Evolutionary conservation across 2,329 filamentous ascomycete species (phyloP), one percentile per base, ranked within the genome.

Genomic region (Diaporthe citrichinensis): DNA sequence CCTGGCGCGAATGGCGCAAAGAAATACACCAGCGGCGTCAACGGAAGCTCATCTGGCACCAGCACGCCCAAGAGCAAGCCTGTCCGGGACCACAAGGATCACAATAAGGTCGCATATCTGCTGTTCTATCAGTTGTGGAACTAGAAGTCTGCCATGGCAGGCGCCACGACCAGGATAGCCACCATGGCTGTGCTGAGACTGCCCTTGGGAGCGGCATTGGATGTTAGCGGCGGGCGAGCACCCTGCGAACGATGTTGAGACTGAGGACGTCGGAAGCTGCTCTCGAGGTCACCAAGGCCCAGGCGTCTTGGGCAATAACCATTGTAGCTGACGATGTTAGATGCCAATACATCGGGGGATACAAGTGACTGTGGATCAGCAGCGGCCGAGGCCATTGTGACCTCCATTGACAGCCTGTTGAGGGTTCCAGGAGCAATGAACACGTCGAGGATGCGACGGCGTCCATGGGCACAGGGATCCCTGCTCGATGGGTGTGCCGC

Each of bases 91-190:
- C 90, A 86, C 78, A 90, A 94, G 82, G 95, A 95, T 84, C 96
- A 98, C 84, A 98, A 96, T 88, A 98, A 98, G 88, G 96, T 98
- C 75, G 97, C 97, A 5, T 99, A 99, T 85, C 91, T 99, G 79
- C 86, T 99, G 81, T 98, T 99, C 86, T 99, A 99, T 84, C 94
- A 98, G 86, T 41, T 73, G 41, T 71, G 72, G 57, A 74, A 73
- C 39, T 77, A 77, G 58, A 49, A 28, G 31, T 41, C 34, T 39
- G 41, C 39, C 49, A 25, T 36, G 49, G 68, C 31, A 25, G 44
- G 41, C 34, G 58, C 25, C 36, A 55, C 49, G 65, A 34, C 65
- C n/a, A 55, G 17, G 15, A 15, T 14, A 9, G n/a, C 8, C 34
- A 20, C 34, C 28, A 69, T 10, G 17, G 15, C 15, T 39, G 65